Evolutionary conservation across 2,329 filamentous ascomycete species (phyloP).

Genomic region (Juglanconis juglandina): DNA sequence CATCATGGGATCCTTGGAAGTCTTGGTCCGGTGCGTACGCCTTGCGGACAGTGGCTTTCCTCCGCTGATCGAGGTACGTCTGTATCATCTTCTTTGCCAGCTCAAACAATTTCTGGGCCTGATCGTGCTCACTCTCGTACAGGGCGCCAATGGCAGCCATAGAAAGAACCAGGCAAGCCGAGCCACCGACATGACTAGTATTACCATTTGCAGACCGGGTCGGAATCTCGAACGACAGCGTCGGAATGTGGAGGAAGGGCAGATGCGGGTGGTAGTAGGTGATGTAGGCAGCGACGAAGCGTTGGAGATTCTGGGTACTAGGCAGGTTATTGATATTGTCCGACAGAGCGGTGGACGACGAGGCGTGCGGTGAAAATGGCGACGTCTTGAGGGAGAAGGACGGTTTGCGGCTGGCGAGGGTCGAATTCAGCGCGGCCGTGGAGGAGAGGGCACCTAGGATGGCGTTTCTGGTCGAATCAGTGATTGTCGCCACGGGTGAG

Average conservation of each 20-base stretch:
- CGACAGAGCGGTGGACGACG: constrained; percentile 30
- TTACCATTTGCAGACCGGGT: constrained; percentile 62
- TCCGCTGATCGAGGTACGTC: constrained; percentile 84
- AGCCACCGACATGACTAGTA: constrained; percentile 65
- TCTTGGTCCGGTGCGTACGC: constrained; percentile 47
- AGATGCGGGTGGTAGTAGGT: constrained; percentile 90
- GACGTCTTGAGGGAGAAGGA: constrained; percentile 55
- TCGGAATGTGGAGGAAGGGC: constrained; percentile 90
- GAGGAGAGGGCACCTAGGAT: constrained; percentile 55
- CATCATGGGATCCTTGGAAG: constrained; percentile 46
- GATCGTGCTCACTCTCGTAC: constrained; percentile 78
- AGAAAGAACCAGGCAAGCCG: constrained; percentile 79
- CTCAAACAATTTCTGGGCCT: constrained; percentile 84
- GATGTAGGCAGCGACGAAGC: constrained; percentile 86
- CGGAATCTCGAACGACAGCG: constrained; percentile 82
- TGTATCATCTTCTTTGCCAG: constrained; percentile 95
- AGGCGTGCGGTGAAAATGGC: constrained; percentile 51
- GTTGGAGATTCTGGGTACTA: constrained; percentile 79
- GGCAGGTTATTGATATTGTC: constrained; percentile 57
- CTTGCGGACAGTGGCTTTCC: constrained; percentile 75
- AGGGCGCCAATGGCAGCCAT: constrained; percentile 74
- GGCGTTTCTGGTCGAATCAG: constrained; percentile 60
- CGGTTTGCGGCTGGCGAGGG: constrained; percentile 61
- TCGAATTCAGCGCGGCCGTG: constrained; percentile 46
- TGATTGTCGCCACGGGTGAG: constrained; percentile 61